These are phyloP conservation scores for Pholiota molesta DNA, from an alignment of 768 basidiomycete genomes.

Conservation along the genomic window DNA sequence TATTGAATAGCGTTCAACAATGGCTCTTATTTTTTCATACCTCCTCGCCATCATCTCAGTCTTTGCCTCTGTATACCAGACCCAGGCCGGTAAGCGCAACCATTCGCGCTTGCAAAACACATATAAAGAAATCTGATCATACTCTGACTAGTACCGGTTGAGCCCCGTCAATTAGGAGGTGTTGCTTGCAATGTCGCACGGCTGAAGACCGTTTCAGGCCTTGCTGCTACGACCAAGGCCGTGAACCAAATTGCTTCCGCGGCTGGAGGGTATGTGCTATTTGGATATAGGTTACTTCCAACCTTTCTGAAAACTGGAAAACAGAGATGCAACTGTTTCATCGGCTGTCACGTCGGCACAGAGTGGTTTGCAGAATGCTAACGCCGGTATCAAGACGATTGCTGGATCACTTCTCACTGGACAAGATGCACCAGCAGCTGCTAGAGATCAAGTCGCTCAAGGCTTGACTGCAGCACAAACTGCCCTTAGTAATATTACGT, in stretches of 20 bases:
- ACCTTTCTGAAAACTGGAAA: background rate
- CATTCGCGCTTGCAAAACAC: background rate
- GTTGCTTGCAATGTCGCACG: slow-evolving; percentile 21
- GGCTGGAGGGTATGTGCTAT: slow-evolving; percentile 10
- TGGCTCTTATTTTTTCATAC: slow-evolving; percentile 6
- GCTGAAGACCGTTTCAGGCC: slow-evolving; percentile 18
- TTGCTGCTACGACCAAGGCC: slow-evolving; percentile 11
- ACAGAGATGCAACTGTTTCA: slow-evolving; percentile 15
- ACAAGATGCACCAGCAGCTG: slow-evolving; percentile 18
- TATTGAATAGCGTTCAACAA: background rate
- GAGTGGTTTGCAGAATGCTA: slow-evolving; percentile 13
- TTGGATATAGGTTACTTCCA: too few relatives aligned
- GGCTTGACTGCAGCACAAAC: slow-evolving; percentile 12
- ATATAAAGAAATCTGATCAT: too few relatives aligned
- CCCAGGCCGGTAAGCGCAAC: background rate
- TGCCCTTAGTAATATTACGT: slow-evolving; percentile 12
- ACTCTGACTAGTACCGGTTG: background rate
- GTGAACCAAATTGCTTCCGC: slow-evolving; percentile 15
- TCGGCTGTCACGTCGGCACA: slow-evolving; percentile 17
- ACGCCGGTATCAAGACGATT: slow-evolving; percentile 17
- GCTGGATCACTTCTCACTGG: slow-evolving; percentile 18
- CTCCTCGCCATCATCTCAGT: slow-evolving; percentile 2
- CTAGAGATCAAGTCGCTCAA: slow-evolving; percentile 16
- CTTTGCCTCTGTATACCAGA: background rate
- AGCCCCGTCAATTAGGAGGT: slow-evolving; percentile 18